Percentiles rank a stretch among this genome's conserved stretches.
These are phyloP conservation scores for Podaxis sp. DNA, from an alignment of 768 basidiomycete genomes.

Conservation along the genomic window DNA sequence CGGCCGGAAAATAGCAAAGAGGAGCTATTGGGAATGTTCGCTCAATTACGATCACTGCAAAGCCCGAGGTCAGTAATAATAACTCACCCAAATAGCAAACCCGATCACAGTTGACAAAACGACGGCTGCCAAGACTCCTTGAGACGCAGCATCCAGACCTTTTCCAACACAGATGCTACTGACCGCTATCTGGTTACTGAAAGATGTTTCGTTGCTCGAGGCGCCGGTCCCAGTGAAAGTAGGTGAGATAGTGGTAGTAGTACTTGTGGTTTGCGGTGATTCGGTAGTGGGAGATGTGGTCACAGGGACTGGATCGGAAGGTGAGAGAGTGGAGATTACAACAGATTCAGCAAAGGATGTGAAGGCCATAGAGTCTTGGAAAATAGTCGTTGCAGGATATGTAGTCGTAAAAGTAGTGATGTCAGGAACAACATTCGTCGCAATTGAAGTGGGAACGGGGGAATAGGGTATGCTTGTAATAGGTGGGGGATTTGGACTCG, in stretches of 20 bases:
- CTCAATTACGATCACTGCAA: slow-evolving; percentile 12
- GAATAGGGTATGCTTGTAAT: slow-evolving; percentile 2
- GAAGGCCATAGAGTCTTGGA: slow-evolving; percentile 38
- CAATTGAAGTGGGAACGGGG: not conserved
- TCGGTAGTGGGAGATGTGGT: slow-evolving; percentile 13
- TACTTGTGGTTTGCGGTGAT: not conserved
- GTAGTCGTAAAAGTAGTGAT: slow-evolving; percentile 27
- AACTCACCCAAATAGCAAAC: slow-evolving; percentile 65
- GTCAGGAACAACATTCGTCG: not conserved
- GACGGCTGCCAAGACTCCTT: slow-evolving; percentile 58
- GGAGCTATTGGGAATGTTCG: slow-evolving; percentile 36
- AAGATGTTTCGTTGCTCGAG: slow-evolving; percentile 22
- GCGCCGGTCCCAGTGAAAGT: slow-evolving; percentile 22
- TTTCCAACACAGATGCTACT: slow-evolving; percentile 57
- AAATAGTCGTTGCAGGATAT: slow-evolving; percentile 37
- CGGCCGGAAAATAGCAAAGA: slow-evolving; percentile 69
- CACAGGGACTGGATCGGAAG: slow-evolving; percentile 19
- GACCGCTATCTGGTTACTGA: slow-evolving; percentile 21
- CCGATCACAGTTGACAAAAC: slow-evolving; percentile 59
- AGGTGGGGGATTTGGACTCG: slow-evolving; percentile 6
- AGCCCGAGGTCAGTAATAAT: not conserved
- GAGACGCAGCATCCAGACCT: slow-evolving; percentile 60
- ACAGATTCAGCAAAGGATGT: slow-evolving; percentile 38
- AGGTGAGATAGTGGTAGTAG: slow-evolving; percentile 18
- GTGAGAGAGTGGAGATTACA: slow-evolving; percentile 22